Percentiles rank a stretch among this genome's conserved stretches.
Conservation (phyloP, 1,284 basidiomycete species). For the Tylopilus orsonianus region DNA sequence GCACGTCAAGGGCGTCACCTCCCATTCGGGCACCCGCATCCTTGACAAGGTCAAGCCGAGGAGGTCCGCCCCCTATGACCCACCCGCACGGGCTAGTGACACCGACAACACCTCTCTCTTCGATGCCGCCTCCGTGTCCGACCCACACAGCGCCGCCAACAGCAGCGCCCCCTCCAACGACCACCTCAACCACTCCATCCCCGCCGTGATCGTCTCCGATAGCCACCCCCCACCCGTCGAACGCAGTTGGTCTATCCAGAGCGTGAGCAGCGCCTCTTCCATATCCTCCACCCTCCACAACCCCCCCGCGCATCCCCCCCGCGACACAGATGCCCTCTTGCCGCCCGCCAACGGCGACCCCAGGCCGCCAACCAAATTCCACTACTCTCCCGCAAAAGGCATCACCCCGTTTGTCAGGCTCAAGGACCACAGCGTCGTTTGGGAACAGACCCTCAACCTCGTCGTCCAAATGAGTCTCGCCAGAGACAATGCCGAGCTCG, state of each 20-base stretch:
- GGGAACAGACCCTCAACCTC: conserved; percentile 56
- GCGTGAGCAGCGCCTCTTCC: conserved; percentile 22
- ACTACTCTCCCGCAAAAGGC: conserved; percentile 46
- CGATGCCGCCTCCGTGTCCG: conserved; percentile 30
- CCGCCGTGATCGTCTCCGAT: conserved; percentile 38
- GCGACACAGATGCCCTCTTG: background rate
- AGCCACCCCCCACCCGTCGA: conserved; percentile 14
- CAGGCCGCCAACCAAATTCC: conserved; percentile 17
- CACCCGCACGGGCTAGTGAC: conserved; percentile 22
- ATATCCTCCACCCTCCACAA: conserved; percentile 12
- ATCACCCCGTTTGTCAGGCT: conserved; percentile 56
- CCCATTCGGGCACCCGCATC: conserved; percentile 39
- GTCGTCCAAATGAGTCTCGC: conserved; percentile 64
- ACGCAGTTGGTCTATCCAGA: conserved; percentile 25
- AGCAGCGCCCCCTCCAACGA: conserved; percentile 19
- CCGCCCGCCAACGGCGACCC: background rate
- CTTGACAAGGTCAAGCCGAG: conserved; percentile 39
- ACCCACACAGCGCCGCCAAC: conserved; percentile 29
- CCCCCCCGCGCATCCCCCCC: too few species aligned
- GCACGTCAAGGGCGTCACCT: conserved; percentile 69
- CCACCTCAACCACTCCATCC: conserved; percentile 18
- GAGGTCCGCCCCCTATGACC: conserved; percentile 25
- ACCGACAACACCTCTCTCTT: conserved; percentile 30
- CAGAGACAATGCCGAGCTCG: conserved; percentile 43
- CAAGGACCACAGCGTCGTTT: conserved; percentile 59